Percentiles rank a stretch among this genome's conserved stretches.
phyloP scores from a whole-genome alignment of 345 rosid species.

The Aquilaria malaccensis region DNA sequence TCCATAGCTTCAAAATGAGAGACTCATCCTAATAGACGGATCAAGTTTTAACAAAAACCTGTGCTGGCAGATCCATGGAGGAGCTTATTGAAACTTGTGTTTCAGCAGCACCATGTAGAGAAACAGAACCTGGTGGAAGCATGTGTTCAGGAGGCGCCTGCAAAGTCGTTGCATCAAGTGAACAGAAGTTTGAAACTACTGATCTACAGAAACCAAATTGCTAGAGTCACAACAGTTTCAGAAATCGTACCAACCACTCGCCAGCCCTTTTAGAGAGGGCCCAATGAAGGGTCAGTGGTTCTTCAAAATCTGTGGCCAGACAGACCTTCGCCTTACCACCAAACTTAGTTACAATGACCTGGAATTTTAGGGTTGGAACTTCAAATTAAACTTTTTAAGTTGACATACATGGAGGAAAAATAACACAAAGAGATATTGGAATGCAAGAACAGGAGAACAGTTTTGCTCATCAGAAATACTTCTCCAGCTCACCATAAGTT shows the following conservation, averaged over 20 bases:
- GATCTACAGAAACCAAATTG: neutral
- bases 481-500: slow-evolving; percentile 57
- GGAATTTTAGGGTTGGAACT: slow-evolving; percentile 11
- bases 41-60: slow-evolving; percentile 32
- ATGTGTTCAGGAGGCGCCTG: slow-evolving; percentile 68
- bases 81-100: slow-evolving; percentile 40
- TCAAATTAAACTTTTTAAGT: slow-evolving; percentile 6
- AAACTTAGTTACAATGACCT: slow-evolving; percentile 67
- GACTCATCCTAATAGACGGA: neutral
- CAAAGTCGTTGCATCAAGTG: slow-evolving; percentile 25
- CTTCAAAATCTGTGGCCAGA: slow-evolving; percentile 58
- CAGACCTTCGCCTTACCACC: slow-evolving; percentile 51
- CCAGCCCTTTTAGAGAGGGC: slow-evolving; percentile 68
- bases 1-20: too few relatives aligned
- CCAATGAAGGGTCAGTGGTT: slow-evolving; percentile 80
- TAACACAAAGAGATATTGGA: neutral
- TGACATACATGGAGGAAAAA: neutral
- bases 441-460: neutral
- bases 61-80: slow-evolving; percentile 35
- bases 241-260: slow-evolving; percentile 79
- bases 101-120: slow-evolving; percentile 43
- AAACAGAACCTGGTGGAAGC: slow-evolving; percentile 64
- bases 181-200: neutral
- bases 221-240: slow-evolving; percentile 8
- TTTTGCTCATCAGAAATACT: neutral